These are phyloP conservation scores for Penicillium desertorum DNA, from an alignment of 495 filamentous ascomycete genomes.

Conservation along the genomic window DNA sequence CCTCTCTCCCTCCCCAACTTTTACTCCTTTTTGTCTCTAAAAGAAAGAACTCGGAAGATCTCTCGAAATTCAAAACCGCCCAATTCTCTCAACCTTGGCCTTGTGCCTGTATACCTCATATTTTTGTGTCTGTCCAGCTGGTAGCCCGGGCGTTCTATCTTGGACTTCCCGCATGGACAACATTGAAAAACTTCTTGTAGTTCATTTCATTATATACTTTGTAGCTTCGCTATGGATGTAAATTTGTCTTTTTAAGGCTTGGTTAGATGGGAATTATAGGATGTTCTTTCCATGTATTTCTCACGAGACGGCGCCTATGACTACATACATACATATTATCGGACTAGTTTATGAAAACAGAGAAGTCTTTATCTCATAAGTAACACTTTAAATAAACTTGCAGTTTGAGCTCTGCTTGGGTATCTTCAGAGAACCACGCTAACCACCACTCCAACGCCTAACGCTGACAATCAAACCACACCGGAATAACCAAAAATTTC, in stretches of 20 bases:
- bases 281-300: neutral
- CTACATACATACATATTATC: neutral
- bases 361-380: neutral
- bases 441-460: conserved; percentile 10
- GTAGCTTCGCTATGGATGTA: neutral
- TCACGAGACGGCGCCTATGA: neutral
- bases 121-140: conserved; percentile 13
- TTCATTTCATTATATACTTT: neutral
- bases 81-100: conserved; percentile 32
- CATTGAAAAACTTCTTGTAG: neutral
- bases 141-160: neutral
- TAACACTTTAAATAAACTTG: neutral
- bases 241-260: neutral
- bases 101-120: neutral
- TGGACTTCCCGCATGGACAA: neutral
- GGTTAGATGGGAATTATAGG: neutral
- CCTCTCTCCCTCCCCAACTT: conserved; percentile 27
- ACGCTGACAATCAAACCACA: conserved; percentile 12
- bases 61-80: conserved; percentile 45
- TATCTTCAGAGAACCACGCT: conserved; percentile 19
- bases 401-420: conserved; percentile 14
- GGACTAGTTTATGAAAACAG: neutral
- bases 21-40: conserved; percentile 40
- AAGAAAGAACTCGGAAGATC: conserved; percentile 45
- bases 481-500: conserved; percentile 3